These are phyloP conservation scores for Rauvolfia tetraphylla DNA, from an alignment of 257 asterid genomes.

Conservation along the genomic window DNA sequence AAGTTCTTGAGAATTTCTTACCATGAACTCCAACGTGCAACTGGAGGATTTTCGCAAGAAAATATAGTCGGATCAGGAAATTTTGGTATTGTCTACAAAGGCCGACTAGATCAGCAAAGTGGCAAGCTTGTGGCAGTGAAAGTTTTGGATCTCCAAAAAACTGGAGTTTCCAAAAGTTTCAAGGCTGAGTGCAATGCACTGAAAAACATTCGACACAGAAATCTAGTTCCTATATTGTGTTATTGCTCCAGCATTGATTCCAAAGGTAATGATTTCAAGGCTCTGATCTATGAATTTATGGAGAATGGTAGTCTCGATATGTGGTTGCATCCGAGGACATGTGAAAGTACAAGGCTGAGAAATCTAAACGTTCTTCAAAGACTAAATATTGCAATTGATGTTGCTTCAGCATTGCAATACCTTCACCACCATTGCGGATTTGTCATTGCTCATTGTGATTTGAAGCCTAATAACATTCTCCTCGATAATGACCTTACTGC, in stretches of 20 bases:
- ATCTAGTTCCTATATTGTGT: conserved; percentile 27
- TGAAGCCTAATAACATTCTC: conserved; percentile 33
- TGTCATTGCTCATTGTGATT: conserved; percentile 27
- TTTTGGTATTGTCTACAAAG: conserved; percentile 27
- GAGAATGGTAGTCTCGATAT: conserved; percentile 28
- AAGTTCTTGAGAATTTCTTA: conserved; percentile 24
- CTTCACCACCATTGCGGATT: conserved; percentile 21
- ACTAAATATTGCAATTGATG: no score
- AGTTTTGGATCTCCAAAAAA: conserved; percentile 21
- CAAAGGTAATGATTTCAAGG: conserved; percentile 28
- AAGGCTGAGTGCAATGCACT: conserved; percentile 26
- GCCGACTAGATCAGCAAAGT: conserved; percentile 11
- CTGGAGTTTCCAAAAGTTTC: conserved; percentile 31
- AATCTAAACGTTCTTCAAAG: conserved; percentile 13
- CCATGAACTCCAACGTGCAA: conserved; percentile 25
- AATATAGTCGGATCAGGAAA: conserved; percentile 31
- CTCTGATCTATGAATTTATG: conserved; percentile 28
- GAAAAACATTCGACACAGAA: conserved; percentile 22
- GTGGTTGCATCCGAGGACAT: conserved; percentile 20
- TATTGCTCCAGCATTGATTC: conserved; percentile 28
- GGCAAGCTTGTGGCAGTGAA: conserved; percentile 24
- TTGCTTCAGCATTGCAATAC: conserved; percentile 24
- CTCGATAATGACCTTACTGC: conserved; percentile 25
- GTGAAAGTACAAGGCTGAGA: no score
- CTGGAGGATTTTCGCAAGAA: conserved; percentile 25